Evolutionary conservation across 2,329 filamentous ascomycete genomes (phyloP).

Genomic region (Ceratocystiopsis brevicomis): DNA sequence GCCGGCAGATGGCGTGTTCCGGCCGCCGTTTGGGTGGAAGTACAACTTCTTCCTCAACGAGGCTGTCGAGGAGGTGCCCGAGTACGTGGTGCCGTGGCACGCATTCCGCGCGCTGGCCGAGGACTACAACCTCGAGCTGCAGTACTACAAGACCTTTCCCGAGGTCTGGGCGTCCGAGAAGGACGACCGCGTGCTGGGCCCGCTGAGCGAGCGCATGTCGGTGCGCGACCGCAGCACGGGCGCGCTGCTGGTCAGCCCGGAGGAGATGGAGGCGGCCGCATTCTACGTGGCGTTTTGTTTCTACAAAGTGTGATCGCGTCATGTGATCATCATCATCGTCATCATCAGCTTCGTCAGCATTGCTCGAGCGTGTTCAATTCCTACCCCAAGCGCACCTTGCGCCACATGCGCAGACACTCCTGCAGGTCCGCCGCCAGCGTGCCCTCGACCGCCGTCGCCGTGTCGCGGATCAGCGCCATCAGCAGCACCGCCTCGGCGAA

Average conservation of each 20-base stretch:
- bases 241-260: slow-evolving; percentile 51
- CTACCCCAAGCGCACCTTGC: slow-evolving; percentile 29
- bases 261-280: slow-evolving; percentile 81
- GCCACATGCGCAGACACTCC: slow-evolving; percentile 35
- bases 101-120: slow-evolving; percentile 89
- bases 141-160: slow-evolving; percentile 78
- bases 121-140: slow-evolving; percentile 88
- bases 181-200: slow-evolving; percentile 61
- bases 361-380: too few relatives aligned
- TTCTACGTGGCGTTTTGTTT: slow-evolving; percentile 96
- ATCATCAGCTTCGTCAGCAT: too few relatives aligned
- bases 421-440: slow-evolving; percentile 32
- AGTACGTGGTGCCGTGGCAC: slow-evolving; percentile 97
- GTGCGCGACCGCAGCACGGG: slow-evolving; percentile 55
- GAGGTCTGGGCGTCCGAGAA: slow-evolving; percentile 90
- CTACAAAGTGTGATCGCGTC: slow-evolving; percentile 86
- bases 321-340: too few relatives aligned
- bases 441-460: slow-evolving; percentile 26
- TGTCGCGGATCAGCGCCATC: slow-evolving; percentile 27
- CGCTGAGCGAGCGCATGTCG: slow-evolving; percentile 87
- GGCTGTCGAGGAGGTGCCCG: slow-evolving; percentile 86
- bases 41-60: slow-evolving; percentile 95
- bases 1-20: slow-evolving; percentile 73
- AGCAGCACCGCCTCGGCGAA: slow-evolving; percentile 31
- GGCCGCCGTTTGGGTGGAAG: slow-evolving; percentile 92